Conservation (phyloP, 2,329 filamentous ascomycete species). For the Colletotrichum agaves region DNA sequence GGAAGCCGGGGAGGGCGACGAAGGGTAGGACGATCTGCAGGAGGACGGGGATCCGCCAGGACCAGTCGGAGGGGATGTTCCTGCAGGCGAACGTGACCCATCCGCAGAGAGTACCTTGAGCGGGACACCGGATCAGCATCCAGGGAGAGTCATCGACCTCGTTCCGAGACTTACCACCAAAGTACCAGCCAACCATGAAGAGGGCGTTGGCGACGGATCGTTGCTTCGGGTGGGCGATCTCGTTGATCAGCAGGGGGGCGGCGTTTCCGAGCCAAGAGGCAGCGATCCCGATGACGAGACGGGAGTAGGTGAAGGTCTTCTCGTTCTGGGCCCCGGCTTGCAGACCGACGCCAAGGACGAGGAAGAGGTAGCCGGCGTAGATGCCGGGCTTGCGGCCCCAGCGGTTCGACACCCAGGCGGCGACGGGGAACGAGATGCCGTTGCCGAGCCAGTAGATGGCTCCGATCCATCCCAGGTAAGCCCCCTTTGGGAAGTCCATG, state of each 20-base stretch:
- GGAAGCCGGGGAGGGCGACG: constrained; percentile 44
- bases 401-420: constrained; percentile 48
- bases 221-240: constrained; percentile 48
- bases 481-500: constrained; percentile 50
- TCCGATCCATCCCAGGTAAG: constrained; percentile 51
- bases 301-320: constrained; percentile 46
- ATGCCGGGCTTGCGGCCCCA: constrained; percentile 34
- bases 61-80: constrained; percentile 20
- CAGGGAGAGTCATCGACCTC: not conserved
- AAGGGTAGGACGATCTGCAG: constrained; percentile 58
- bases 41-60: constrained; percentile 41
- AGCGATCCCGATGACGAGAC: constrained; percentile 49
- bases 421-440: constrained; percentile 45
- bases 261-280: constrained; percentile 42
- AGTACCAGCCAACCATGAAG: constrained; percentile 20
- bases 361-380: constrained; percentile 24
- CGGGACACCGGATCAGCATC: constrained; percentile 38
- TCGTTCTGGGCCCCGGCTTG: constrained; percentile 41
- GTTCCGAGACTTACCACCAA: constrained; percentile 35
- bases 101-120: constrained; percentile 49
- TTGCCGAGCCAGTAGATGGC: constrained; percentile 52
- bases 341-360: constrained; percentile 39
- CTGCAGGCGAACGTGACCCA: constrained; percentile 41
- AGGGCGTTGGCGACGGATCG: constrained; percentile 31
- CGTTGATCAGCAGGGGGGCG: constrained; percentile 48